Evolutionary conservation across 768 basidiomycete genomes (phyloP).

Genomic region (Steccherinum ochraceum): DNA sequence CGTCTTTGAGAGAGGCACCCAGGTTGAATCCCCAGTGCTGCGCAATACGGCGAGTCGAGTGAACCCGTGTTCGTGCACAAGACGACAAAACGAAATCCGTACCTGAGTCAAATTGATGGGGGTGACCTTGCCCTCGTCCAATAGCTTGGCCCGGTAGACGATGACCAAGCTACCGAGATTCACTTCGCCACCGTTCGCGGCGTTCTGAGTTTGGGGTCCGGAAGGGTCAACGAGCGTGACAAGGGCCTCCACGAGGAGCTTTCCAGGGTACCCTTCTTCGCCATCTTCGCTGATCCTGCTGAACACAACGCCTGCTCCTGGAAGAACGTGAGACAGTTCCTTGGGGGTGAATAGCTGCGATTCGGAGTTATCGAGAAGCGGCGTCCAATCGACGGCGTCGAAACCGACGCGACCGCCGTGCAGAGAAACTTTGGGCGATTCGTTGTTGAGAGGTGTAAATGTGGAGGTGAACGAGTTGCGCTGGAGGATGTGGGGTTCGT

Average conservation of each 20-base stretch:
- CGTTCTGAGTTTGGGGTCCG: constrained; percentile 8
- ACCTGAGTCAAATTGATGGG: constrained; percentile 77
- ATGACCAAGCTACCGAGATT: constrained; percentile 61
- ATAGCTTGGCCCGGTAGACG: constrained; percentile 64
- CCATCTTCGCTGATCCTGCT: constrained; percentile 52
- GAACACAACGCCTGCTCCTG: constrained; percentile 43
- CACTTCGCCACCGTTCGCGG: constrained; percentile 28
- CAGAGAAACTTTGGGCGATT: constrained; percentile 47
- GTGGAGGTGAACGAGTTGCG: constrained; percentile 45
- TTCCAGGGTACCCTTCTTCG: constrained; percentile 68
- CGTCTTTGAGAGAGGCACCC: constrained; percentile 52
- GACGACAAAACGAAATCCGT: constrained; percentile 10
- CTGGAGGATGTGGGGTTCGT: constrained; percentile 27
- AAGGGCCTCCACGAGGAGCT: constrained; percentile 44
- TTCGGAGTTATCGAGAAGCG: constrained; percentile 30
- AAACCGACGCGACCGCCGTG: constrained; percentile 69
- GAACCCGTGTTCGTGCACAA: not conserved
- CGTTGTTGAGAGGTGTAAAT: constrained; percentile 29
- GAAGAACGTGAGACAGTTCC: constrained; percentile 41
- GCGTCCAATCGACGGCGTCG: constrained; percentile 50
- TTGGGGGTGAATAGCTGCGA: constrained; percentile 47
- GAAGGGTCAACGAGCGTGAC: constrained; percentile 26
- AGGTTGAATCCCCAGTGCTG: constrained; percentile 85
- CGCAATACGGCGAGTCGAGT: not conserved
- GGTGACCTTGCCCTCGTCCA: constrained; percentile 47